phyloP scores from a whole-genome alignment of 1,139 yeast species.

The Candida tropicalis region DNA sequence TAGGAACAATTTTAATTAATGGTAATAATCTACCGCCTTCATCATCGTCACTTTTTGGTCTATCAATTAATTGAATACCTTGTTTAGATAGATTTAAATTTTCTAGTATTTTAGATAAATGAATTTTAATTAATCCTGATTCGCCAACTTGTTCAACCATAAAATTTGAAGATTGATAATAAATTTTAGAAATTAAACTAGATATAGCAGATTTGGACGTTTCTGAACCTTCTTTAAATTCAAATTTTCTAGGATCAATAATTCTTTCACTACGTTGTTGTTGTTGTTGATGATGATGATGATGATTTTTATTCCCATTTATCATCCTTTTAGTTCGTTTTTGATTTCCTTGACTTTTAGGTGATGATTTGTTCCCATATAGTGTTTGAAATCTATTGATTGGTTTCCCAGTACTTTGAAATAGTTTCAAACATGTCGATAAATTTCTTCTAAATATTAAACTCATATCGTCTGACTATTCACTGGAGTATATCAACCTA shows the following conservation, averaged over 20 bases:
- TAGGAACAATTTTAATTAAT: conserved; percentile 30
- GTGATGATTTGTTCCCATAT: neutral
- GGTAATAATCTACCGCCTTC: no score
- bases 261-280: neutral
- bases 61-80: conserved; percentile 33
- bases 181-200: conserved; percentile 31
- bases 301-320: no score
- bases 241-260: conserved; percentile 14
- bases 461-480: neutral
- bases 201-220: conserved; percentile 34
- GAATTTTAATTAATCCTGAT: conserved; percentile 23
- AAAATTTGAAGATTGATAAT: conserved; percentile 23
- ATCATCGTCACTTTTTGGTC: no score
- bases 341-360: no score
- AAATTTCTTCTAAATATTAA: neutral
- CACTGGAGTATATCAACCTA: no score
- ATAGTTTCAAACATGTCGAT: neutral
- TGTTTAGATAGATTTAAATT: conserved; percentile 28
- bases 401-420: neutral
- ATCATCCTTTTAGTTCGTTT: neutral
- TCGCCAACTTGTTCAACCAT: conserved; percentile 29
- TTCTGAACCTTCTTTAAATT: conserved; percentile 23
- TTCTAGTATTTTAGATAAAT: conserved; percentile 36
- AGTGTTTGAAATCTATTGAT: neutral
- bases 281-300: no score